Base-by-base conservation (phyloP, 2,329 filamentous ascomycete genomes). In the Exophiala viscosa region DNA sequence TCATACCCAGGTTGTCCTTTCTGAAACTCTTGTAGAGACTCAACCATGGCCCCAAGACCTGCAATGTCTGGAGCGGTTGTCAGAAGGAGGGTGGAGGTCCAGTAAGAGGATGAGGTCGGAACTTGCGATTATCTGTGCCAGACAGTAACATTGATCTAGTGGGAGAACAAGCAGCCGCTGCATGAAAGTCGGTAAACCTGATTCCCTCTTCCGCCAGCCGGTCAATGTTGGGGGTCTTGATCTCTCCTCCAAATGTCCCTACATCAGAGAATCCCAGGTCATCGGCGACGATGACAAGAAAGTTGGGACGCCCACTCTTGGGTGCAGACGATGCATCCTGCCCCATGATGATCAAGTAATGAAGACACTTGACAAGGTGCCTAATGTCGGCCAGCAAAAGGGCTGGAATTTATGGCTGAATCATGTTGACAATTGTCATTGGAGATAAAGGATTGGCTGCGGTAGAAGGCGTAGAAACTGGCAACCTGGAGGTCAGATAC, bases 131-230 rank as follows among this genome's bases (percentile, higher is more conserved):
- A 28, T 59, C 56, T 18, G 68, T 71, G 10, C 69, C 69, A 13
- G 60, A 64, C 14, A 71, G 55, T 1, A 70, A 58, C 68, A 70
- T 69, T 1, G 67, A 61, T 18, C 67, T 50, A 0, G 67, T 69
- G 3, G 67, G 67, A 2, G 64, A 66, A 47, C 66, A 68, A 18
- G 64, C 64, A n/a, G 64, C 61, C 3, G 65, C 65, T 13, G 64
- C 60, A 49, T 67, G 65, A 43, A 65, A 65, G 41, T 66, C 61
- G 1, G 63, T 65, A 43, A 66, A 60, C 11, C 63, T 55, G 13
- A 66, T 13, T 9, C 64, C 64, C 9, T 57, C 56, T 8, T 55
- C 15, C 33, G 58, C 55, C n/a, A 63, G 55, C 18, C 56, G 20
- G 53, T 65, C 50, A 40, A 57, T 42, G 28, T 62, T 61, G 1